Percentiles rank a stretch among this genome's conserved stretches.
phyloP scores from a whole-genome alignment of 2,329 filamentous ascomycete genomes.

The Colletotrichum echinochloae region DNA sequence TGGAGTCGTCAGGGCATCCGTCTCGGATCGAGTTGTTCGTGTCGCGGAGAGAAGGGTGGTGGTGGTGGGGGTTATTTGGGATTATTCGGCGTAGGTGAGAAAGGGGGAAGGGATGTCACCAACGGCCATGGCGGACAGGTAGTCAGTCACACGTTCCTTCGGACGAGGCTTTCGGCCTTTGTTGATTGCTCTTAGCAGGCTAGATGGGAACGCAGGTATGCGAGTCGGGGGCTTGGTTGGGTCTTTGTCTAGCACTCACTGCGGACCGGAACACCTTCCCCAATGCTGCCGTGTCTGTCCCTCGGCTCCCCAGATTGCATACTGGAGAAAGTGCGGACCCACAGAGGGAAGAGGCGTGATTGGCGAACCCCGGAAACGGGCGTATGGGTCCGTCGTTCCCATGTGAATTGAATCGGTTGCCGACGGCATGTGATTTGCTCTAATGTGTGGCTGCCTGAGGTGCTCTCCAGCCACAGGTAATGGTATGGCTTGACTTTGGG shows the following conservation, averaged over 20 bases:
- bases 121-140: conserved; percentile 17
- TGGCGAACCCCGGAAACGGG: conserved; percentile 39
- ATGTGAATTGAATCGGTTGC: conserved; percentile 38
- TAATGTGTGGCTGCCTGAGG: neutral
- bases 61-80: neutral
- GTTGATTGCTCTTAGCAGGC: conserved; percentile 6
- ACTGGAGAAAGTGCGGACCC: conserved; percentile 21
- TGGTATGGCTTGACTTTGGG: neutral
- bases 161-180: conserved; percentile 28
- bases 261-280: conserved; percentile 4
- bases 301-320: conserved; percentile 38
- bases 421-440: conserved; percentile 38
- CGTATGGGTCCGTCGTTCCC: conserved; percentile 25
- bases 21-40: conserved; percentile 7
- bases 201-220: neutral
- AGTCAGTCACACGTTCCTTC: conserved; percentile 22
- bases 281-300: conserved; percentile 16
- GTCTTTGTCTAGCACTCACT: neutral
- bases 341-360: conserved; percentile 11
- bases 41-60: neutral
- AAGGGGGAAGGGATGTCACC: conserved; percentile 16
- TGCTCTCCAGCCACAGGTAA: neutral
- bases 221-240: conserved; percentile 19
- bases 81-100: conserved; percentile 7
- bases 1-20: conserved; percentile 24